A percentile compares a stretch with the other conserved stretches of the same genome.
Conservation (phyloP, 345 rosid genomes). For the Moringa oleifera region DNA sequence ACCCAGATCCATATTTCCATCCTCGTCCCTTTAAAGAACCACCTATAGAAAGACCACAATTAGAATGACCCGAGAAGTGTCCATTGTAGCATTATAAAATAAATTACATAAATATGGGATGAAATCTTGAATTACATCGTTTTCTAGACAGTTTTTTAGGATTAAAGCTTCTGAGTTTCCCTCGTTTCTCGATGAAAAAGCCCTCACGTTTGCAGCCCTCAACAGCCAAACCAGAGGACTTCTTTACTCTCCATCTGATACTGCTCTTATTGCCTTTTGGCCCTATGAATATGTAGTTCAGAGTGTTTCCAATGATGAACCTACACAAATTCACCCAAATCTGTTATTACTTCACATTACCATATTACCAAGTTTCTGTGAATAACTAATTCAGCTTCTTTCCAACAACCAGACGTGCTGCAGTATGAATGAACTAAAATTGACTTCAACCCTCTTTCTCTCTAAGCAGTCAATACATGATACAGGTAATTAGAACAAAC, state of each 20-base stretch:
- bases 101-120: neutral
- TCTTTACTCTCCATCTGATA: slow-evolving; percentile 27
- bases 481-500: no score
- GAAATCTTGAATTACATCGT: slow-evolving; percentile 37
- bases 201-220: slow-evolving; percentile 45
- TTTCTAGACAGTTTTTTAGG: slow-evolving; percentile 68
- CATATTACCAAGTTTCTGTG: neutral
- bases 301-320: slow-evolving; percentile 38
- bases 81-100: neutral
- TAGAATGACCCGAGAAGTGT: neutral
- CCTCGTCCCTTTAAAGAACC: slow-evolving; percentile 87
- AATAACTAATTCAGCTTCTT: no score
- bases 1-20: slow-evolving; percentile 95
- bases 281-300: slow-evolving; percentile 29
- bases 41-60: slow-evolving; percentile 31
- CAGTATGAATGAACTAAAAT: neutral
- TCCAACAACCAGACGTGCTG: neutral
- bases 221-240: slow-evolving; percentile 25
- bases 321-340: slow-evolving; percentile 20
- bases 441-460: neutral
- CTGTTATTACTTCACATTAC: neutral
- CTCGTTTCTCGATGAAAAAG: slow-evolving; percentile 57
- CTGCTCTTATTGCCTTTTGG: slow-evolving; percentile 22
- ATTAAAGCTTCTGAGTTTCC: slow-evolving; percentile 56
- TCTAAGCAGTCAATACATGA: no score